Conservation (phyloP, 2,329 filamentous ascomycete species). For the Neoarthrinium moseri region DNA sequence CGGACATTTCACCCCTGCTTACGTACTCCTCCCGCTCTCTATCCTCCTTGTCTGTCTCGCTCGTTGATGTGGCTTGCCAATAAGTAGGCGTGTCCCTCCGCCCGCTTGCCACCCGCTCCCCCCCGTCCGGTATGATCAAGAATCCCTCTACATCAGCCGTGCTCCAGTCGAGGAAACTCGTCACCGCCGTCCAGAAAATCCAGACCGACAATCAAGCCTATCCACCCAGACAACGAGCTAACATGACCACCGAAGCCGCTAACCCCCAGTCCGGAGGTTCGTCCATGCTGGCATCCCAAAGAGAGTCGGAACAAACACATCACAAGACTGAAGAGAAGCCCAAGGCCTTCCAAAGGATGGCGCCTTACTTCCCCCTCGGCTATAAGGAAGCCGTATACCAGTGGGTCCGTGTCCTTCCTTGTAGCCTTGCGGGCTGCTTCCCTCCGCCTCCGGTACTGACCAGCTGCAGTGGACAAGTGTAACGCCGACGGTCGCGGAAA, state of each 20-base stretch:
- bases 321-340: conserved; percentile 18
- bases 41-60: conserved; percentile 6
- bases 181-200: conserved; percentile 25
- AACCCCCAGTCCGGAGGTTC: conserved; percentile 34
- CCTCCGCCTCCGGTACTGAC: too few species aligned
- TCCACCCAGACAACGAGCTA: conserved; percentile 12
- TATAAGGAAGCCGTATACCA: conserved; percentile 91
- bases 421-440: too few species aligned
- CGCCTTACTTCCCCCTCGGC: conserved; percentile 74
- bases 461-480: conserved; percentile 72
- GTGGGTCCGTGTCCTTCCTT: conserved; percentile 65
- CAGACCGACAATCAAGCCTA: conserved; percentile 18
- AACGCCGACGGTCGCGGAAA: conserved; percentile 81
- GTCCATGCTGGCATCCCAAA: conserved; percentile 45
- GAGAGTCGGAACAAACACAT: conserved; percentile 33
- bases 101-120: conserved; percentile 23
- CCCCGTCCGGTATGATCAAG: conserved; percentile 43
- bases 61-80: conserved; percentile 5
- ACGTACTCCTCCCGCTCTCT: conserved; percentile 8
- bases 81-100: conserved; percentile 22
- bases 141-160: conserved; percentile 37
- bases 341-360: conserved; percentile 30
- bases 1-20: conserved; percentile 19
- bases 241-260: conserved; percentile 28
- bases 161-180: conserved; percentile 40